phyloP scores from a whole-genome alignment of 345 rosid species.

The Eucalyptus microcorys region DNA sequence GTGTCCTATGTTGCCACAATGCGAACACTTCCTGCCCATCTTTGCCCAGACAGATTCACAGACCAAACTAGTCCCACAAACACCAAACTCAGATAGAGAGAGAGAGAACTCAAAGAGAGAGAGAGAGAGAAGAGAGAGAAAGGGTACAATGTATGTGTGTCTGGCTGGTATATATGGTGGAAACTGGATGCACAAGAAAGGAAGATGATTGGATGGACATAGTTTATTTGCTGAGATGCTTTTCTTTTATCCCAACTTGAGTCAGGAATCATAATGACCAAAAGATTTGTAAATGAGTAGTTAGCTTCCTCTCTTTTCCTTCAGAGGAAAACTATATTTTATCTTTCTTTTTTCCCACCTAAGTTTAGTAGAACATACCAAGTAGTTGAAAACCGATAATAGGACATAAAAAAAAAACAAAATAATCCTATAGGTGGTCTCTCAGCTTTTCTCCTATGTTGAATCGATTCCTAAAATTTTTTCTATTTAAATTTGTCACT shows the following conservation, averaged over 20 bases:
- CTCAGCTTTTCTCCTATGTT: background rate
- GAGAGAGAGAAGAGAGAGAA: background rate
- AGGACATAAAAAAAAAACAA: background rate
- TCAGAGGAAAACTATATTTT: background rate
- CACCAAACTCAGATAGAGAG: background rate
- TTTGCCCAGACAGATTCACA: background rate
- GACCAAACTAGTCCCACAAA: background rate
- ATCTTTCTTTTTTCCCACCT: background rate
- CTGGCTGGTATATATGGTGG: slow-evolving; percentile 18
- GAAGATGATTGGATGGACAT: slow-evolving; percentile 33
- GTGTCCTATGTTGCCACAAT: slow-evolving; percentile 51
- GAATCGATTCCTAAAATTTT: background rate
- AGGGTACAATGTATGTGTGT: background rate
- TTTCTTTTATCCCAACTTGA: slow-evolving; percentile 3
- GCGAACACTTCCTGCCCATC: slow-evolving; percentile 65
- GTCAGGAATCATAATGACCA: background rate
- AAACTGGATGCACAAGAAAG: slow-evolving; percentile 35
- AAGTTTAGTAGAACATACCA: background rate
- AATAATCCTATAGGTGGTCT: background rate
- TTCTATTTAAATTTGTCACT: background rate
- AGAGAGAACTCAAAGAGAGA: background rate
- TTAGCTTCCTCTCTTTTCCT: background rate
- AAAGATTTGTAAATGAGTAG: background rate
- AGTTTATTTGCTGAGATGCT: slow-evolving; percentile 17
- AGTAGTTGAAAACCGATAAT: background rate